Evolutionary conservation across 2,329 filamentous ascomycete genomes (phyloP), one percentile per base, ranked within the genome.

Genomic region (Aspergillus arachidicola): DNA sequence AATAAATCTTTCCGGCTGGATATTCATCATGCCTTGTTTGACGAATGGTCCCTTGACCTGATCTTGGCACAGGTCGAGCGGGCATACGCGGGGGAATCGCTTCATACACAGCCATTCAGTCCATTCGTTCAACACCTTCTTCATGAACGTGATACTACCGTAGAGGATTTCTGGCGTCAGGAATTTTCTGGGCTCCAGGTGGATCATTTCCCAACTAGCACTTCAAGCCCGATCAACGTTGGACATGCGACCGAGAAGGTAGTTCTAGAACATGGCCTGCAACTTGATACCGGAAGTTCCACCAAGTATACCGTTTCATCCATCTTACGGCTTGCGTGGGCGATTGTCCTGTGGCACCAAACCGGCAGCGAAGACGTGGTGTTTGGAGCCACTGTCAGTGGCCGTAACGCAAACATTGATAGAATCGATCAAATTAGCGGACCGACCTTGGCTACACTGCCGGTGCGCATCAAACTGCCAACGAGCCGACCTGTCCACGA

Each of bases 341-440:
- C 73, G 0, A 46, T 80, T 14, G 62, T 79, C 2, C 59, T 79
- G 2, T 71, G 73, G 5, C 69, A 66, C 4, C 77, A 78, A 57
- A 75, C 74, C 1, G 72, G 68, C 2, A 73, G 69, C 11, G 69
- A 78, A n/a, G 78, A 81, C 60, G 75, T 80, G 14, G 59, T 78
- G 1, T 82, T 79, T 71, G 80, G 78, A 6, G 76, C 75, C 50
- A 79, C 75, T 0, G 72, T 51, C 19, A 38, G 14, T n/a, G 57
- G 57, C 4, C 57, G 57, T 14, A 32, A 28, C 6, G 56, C 23
- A 2, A 10, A 12, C n/a, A 14, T 51, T 5, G 23, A 21, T 1
- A 10, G n/a, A 7, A 38, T 51, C 30, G 57, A 51, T 14, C 19
- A 36, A 28, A 16, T 59, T 11, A 32, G 14, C 1, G 57, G 57